Conservation (phyloP, 805 yeast species). For the Lipomyces yamadae region DNA sequence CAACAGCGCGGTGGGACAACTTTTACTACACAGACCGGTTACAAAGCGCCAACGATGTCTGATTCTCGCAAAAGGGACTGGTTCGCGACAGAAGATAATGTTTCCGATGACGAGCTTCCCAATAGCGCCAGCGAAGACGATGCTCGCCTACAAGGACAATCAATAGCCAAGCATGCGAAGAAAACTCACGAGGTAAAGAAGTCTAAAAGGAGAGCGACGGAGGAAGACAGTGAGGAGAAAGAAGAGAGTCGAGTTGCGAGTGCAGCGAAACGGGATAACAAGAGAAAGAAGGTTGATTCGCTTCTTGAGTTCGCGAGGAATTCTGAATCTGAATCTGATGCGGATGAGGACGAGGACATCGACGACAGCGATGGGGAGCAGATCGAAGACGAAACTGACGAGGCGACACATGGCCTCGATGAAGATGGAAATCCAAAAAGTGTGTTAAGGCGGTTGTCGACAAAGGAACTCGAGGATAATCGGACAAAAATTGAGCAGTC, state of each 20-base stretch:
- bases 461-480: constrained; percentile 46
- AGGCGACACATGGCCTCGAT: constrained; percentile 39
- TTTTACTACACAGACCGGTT: background rate
- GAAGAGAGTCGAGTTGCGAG: constrained; percentile 14
- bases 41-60: constrained; percentile 6
- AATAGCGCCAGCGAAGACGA: constrained; percentile 40
- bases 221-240: constrained; percentile 22
- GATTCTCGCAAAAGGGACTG: constrained; percentile 26
- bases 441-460: constrained; percentile 30
- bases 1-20: background rate
- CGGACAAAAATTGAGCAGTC: constrained; percentile 64
- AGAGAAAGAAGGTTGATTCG: constrained; percentile 13
- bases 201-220: constrained; percentile 37
- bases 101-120: constrained; percentile 39
- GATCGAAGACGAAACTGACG: constrained; percentile 31
- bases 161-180: constrained; percentile 34
- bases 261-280: constrained; percentile 5
- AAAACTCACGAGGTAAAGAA: constrained; percentile 27
- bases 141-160: constrained; percentile 33
- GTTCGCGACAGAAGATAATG: constrained; percentile 37
- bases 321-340: constrained; percentile 36
- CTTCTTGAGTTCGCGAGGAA: background rate
- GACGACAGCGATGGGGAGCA: constrained; percentile 41
- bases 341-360: constrained; percentile 41
- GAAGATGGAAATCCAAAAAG: constrained; percentile 37